Percentiles rank a stretch among this genome's conserved stretches.
Conservation (phyloP, 371 early-diverging fungal species). For the Mucor lusitanicus region DNA sequence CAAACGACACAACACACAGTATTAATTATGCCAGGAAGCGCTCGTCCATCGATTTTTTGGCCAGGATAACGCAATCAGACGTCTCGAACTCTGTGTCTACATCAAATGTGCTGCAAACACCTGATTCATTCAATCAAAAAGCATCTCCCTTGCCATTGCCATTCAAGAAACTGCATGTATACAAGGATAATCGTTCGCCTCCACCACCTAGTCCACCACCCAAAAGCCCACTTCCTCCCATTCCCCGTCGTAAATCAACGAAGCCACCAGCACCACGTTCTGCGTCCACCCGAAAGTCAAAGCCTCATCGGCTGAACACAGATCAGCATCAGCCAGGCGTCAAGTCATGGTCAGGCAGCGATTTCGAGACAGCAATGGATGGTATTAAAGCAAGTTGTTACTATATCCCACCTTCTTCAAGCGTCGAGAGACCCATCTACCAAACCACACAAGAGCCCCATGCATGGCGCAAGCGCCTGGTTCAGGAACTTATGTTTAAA, state of each 20-base stretch:
- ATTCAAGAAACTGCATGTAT: neutral
- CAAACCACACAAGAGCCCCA: neutral
- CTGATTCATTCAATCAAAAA: neutral
- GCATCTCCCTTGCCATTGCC: neutral
- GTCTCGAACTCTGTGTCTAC: neutral
- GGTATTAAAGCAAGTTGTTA: neutral
- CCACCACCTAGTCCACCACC: neutral
- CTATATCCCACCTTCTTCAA: neutral
- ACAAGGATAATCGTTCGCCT: neutral
- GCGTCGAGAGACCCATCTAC: neutral
- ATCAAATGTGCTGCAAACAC: neutral
- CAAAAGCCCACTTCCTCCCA: neutral
- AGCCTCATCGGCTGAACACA: neutral
- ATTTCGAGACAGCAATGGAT: neutral
- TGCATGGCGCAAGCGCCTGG: neutral
- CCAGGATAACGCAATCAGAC: neutral
- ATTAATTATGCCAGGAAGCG: neutral
- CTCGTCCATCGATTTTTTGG: neutral
- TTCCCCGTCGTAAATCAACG: neutral
- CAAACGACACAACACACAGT: too few species aligned
- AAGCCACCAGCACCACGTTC: neutral
- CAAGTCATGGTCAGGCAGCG: neutral
- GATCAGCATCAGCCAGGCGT: neutral
- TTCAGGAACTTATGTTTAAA: neutral
- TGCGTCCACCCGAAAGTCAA: neutral